Conservation (phyloP, 164 flowering plant genomes). For the Kingdonia uniflora region DNA sequence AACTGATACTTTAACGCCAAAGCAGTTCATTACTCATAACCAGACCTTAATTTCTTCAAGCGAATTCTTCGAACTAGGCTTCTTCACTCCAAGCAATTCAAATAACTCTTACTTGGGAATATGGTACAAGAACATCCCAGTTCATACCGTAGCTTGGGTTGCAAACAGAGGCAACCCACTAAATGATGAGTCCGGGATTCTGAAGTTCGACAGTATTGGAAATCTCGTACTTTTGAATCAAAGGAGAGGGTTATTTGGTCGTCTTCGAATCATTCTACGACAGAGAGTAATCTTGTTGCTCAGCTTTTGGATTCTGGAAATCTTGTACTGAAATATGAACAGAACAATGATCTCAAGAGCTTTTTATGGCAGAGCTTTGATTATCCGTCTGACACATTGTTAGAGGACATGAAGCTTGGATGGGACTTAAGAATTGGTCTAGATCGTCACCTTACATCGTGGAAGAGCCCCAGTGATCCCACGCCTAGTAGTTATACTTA, state of each 20-base stretch:
- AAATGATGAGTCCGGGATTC: background rate
- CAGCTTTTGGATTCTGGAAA: slow-evolving; percentile 1
- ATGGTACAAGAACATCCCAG: slow-evolving; percentile 1
- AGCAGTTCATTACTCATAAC: too few relatives aligned
- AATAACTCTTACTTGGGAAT: slow-evolving; percentile 3
- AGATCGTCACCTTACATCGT: slow-evolving; percentile 15
- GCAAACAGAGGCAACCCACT: slow-evolving; percentile 7
- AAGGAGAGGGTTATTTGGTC: background rate
- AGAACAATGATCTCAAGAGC: background rate
- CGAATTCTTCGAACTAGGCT: background rate
- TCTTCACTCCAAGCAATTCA: background rate
- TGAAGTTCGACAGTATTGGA: background rate
- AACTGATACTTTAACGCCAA: too few relatives aligned
- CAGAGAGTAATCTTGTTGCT: background rate
- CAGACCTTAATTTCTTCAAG: slow-evolving; percentile 4
- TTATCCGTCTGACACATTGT: background rate
- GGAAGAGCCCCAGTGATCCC: slow-evolving; percentile 31
- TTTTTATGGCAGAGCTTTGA: slow-evolving; percentile 7
- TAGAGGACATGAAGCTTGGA: slow-evolving; percentile 8
- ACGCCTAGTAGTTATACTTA: slow-evolving; percentile 13
- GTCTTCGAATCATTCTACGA: background rate
- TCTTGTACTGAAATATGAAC: background rate
- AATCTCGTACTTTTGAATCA: slow-evolving; percentile 1
- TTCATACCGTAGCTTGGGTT: slow-evolving; percentile 1
- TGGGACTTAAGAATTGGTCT: slow-evolving; percentile 9